Percentiles rank a stretch among this genome's conserved stretches.
Evolutionary conservation across 106 monocot genomes (phyloP).

Genomic region (Agapanthus africanus): DNA sequence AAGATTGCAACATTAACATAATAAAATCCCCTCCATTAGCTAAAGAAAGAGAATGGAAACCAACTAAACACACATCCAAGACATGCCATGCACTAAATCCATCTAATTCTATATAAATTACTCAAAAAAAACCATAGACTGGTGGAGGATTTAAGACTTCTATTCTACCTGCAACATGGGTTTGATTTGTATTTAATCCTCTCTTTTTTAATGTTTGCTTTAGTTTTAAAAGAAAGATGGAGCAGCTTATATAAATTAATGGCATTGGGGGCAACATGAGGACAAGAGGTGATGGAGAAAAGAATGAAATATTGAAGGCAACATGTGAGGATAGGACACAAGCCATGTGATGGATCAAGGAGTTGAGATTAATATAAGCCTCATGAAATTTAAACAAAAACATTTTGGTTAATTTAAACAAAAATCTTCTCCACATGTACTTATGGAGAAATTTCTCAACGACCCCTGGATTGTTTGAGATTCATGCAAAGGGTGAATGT

Average conservation of each 20-base stretch:
- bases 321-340: slow-evolving; percentile 5
- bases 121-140: no score
- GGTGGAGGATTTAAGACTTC: neutral
- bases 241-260: neutral
- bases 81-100: no score
- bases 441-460: neutral
- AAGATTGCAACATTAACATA: neutral
- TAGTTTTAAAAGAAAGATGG: neutral
- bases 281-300: neutral
- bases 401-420: neutral
- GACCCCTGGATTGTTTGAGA: neutral
- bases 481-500: no score
- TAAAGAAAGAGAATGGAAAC: neutral
- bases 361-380: neutral
- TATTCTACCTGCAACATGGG: neutral
- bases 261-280: neutral
- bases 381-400: neutral
- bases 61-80: neutral
- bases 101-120: no score
- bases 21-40: neutral
- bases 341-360: neutral
- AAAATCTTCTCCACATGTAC: neutral
- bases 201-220: neutral
- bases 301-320: neutral
- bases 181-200: neutral